These are phyloP conservation scores for Fusarium sp. DNA, from an alignment of 2,329 filamentous ascomycete species.

Conservation along the genomic window DNA sequence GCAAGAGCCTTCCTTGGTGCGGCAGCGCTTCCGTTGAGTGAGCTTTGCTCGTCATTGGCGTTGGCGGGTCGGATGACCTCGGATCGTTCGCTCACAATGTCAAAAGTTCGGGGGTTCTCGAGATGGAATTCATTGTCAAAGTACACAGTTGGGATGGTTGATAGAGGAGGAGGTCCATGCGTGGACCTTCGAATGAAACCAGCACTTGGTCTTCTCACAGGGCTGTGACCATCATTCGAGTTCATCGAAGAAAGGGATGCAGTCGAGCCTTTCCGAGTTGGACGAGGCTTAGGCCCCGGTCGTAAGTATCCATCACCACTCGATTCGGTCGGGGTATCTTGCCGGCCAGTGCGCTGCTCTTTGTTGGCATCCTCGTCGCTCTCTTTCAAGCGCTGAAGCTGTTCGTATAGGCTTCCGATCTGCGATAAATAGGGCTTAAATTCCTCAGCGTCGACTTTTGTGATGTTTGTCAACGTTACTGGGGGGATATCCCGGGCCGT, in stretches of 20 bases:
- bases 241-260: conserved; percentile 61
- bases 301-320: conserved; percentile 56
- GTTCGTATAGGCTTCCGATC: conserved; percentile 88
- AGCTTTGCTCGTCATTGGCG: conserved; percentile 63
- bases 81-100: conserved; percentile 94
- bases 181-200: conserved; percentile 65
- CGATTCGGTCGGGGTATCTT: conserved; percentile 54
- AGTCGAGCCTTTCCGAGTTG: conserved; percentile 47
- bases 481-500: conserved; percentile 91
- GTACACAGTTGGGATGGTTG: conserved; percentile 91
- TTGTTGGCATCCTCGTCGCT: conserved; percentile 71
- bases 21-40: conserved; percentile 65
- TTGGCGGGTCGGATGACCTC: conserved; percentile 84
- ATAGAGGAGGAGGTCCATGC: conserved; percentile 84
- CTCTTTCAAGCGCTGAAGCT: conserved; percentile 84
- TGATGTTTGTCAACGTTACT: conserved; percentile 88
- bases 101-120: conserved; percentile 95
- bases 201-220: conserved; percentile 56
- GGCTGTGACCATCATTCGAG: conserved; percentile 57
- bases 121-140: conserved; percentile 95
- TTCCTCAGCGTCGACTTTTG: conserved; percentile 78
- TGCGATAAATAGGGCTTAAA: conserved; percentile 88
- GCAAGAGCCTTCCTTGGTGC: conserved; percentile 84
- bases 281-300: conserved; percentile 48
- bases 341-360: conserved; percentile 51